Conservation (phyloP, 208 protist genomes). For the Acanthamoeba culbertsoni region DNA sequence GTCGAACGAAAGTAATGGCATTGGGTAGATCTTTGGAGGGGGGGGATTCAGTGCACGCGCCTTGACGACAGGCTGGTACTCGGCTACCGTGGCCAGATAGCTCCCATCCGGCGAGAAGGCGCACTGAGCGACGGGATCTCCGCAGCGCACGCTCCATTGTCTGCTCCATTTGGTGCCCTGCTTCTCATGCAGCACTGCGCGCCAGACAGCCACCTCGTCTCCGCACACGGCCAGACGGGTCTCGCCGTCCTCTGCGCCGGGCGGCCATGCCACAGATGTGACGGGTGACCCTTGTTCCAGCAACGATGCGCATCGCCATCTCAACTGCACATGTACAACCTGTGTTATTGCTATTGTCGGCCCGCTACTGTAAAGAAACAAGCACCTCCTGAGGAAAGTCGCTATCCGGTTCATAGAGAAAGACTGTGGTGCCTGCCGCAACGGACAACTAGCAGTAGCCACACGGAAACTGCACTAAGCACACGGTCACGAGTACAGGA, state of each 20-base stretch:
- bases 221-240: not conserved
- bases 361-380: not conserved
- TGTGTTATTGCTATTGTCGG: not conserved
- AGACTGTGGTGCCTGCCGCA: not conserved
- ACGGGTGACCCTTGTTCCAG: not conserved
- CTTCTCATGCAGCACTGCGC: not conserved
- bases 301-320: not conserved
- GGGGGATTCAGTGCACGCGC: not conserved
- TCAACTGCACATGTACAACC: not conserved
- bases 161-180: not conserved
- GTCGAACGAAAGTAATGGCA: too few species aligned
- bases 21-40: too few species aligned
- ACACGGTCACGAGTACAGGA: not conserved
- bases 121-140: not conserved
- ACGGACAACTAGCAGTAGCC: not conserved
- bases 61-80: slow-evolving; percentile 46
- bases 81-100: slow-evolving; percentile 21
- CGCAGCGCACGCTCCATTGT: not conserved
- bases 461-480: not conserved
- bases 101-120: slow-evolving; percentile 33
- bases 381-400: too few species aligned
- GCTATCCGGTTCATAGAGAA: not conserved
- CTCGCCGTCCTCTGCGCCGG: not conserved
- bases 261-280: not conserved
- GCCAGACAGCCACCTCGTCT: not conserved